Evolutionary conservation across 768 basidiomycete genomes (phyloP).

Genomic region (Cytidiella melzeri): DNA sequence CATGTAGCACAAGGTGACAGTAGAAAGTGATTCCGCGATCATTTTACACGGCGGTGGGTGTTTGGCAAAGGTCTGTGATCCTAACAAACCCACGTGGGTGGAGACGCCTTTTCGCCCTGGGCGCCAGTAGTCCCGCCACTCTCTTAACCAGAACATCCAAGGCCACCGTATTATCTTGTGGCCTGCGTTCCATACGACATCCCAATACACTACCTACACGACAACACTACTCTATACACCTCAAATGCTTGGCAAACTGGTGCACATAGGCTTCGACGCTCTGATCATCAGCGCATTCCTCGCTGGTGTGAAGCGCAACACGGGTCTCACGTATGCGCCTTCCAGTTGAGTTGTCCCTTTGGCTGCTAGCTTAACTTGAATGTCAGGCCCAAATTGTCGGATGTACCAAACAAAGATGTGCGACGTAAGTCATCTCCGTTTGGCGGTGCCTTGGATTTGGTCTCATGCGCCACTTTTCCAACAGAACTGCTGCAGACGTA

Average conservation of each 20-base stretch:
- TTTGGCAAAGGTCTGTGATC: constrained; percentile 21
- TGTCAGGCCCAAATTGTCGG: constrained; percentile 68
- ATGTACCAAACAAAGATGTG: constrained; percentile 84
- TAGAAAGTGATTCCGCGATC: too few species aligned
- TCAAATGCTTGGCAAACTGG: constrained; percentile 59
- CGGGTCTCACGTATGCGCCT: constrained; percentile 66
- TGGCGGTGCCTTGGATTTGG: constrained; percentile 1
- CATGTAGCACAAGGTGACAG: too few species aligned
- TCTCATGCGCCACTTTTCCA: neutral
- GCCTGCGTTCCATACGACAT: neutral
- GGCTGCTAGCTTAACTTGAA: too few species aligned
- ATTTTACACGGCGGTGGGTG: too few species aligned
- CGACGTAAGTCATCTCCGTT: constrained; percentile 52
- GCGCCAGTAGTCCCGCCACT: too few species aligned
- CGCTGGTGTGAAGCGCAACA: constrained; percentile 78
- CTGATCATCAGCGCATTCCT: constrained; percentile 74
- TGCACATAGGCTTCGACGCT: constrained; percentile 73
- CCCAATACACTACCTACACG: neutral
- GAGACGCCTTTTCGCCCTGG: neutral
- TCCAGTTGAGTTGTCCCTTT: neutral
- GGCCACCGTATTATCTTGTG: neutral
- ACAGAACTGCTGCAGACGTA: constrained; percentile 70
- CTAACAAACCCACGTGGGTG: constrained; percentile 21
- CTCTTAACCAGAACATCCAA: neutral
- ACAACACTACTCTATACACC: neutral